Evolutionary conservation across 177 flowering plant genomes (phyloP).

Genomic region (Tripterygium wilfordii): DNA sequence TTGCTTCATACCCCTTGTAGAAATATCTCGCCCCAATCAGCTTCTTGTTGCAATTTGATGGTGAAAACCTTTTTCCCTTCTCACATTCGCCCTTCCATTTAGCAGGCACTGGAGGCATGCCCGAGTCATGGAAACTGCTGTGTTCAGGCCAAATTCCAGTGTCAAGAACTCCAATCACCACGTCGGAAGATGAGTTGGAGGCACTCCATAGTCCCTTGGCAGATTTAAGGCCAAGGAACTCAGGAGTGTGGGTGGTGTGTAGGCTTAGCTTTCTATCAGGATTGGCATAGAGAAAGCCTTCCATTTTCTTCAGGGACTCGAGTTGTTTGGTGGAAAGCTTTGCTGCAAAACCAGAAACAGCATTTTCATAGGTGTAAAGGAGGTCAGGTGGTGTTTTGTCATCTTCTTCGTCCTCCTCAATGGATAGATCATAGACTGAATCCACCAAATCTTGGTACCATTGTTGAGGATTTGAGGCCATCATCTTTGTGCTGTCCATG

Average conservation of each 20-base stretch:
- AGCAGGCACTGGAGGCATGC: conserved; percentile 39
- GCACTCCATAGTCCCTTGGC: conserved; percentile 53
- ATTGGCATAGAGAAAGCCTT: conserved; percentile 48
- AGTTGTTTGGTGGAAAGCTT: conserved; percentile 41
- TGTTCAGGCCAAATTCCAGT: conserved; percentile 82
- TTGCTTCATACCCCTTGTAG: conserved; percentile 42
- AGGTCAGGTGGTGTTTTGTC: too few relatives aligned
- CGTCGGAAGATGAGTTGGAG: conserved; percentile 29
- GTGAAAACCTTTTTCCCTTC: conserved; percentile 33
- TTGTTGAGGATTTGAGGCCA: too few relatives aligned
- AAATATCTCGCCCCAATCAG: conserved; percentile 63
- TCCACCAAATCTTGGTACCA: too few relatives aligned
- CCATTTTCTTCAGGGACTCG: conserved; percentile 22
- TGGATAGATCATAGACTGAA: too few relatives aligned
- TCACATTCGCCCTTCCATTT: conserved; percentile 63
- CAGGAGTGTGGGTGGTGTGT: conserved; percentile 68
- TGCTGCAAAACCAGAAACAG: conserved; percentile 56
- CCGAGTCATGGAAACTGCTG: conserved; percentile 34
- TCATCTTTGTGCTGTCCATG: too few relatives aligned
- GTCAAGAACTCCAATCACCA: conserved; percentile 60
- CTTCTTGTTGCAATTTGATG: conserved; percentile 55
- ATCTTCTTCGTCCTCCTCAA: too few relatives aligned
- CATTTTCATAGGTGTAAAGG: conserved; percentile 47
- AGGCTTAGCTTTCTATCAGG: conserved; percentile 41
- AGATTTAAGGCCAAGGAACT: conserved; percentile 53